phyloP scores from a whole-genome alignment of 345 rosid genomes.

The Gossypium stocksii region DNA sequence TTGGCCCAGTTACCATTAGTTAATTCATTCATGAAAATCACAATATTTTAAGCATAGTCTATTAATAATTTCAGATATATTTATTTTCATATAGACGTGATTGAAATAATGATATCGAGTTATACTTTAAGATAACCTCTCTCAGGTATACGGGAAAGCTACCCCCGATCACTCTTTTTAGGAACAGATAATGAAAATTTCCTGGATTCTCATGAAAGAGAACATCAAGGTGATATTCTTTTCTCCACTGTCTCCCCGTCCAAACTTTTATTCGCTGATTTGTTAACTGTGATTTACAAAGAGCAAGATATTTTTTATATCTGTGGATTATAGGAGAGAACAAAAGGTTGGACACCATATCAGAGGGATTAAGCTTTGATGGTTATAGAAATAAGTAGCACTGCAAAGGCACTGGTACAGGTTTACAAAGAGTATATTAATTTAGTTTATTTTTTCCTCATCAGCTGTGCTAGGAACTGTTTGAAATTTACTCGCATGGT shows the following conservation, averaged over 20 bases:
- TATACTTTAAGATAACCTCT: neutral
- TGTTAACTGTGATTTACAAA: neutral
- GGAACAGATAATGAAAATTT: slow-evolving; percentile 43
- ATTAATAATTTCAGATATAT: neutral
- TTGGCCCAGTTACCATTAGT: neutral
- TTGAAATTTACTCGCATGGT: neutral
- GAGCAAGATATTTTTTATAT: slow-evolving; percentile 12
- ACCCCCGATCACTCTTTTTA: slow-evolving; percentile 76
- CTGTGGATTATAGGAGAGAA: slow-evolving; percentile 50
- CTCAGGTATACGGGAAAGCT: slow-evolving; percentile 73
- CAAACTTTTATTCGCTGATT: neutral
- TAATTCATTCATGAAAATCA: neutral
- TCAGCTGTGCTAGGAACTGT: neutral
- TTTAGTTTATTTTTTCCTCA: neutral
- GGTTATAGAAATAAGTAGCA: slow-evolving; percentile 63
- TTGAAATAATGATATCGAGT: neutral
- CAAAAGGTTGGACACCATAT: slow-evolving; percentile 71
- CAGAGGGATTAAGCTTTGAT: slow-evolving; percentile 80
- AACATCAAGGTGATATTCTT: slow-evolving; percentile 46
- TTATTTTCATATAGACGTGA: neutral
- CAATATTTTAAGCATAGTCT: neutral
- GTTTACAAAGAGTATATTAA: neutral
- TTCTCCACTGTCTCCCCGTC: neutral
- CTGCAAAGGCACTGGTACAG: slow-evolving; percentile 17
- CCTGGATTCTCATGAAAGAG: slow-evolving; percentile 59